Percentiles rank a stretch among this genome's conserved stretches.
Evolutionary conservation across 305 asterid species (phyloP).

Genomic region (Solanum chacoense): DNA sequence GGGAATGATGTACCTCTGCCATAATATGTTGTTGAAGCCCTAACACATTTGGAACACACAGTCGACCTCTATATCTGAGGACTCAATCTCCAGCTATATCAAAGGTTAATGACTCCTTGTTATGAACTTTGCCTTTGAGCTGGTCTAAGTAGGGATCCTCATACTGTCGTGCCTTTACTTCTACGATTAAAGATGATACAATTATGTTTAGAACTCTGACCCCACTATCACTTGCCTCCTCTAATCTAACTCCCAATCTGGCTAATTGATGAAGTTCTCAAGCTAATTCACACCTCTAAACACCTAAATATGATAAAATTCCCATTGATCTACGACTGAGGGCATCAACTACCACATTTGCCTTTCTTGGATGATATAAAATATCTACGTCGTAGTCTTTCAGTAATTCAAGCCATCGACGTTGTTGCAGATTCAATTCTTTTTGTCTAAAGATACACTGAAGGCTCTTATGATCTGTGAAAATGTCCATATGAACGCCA

Average conservation of each 20-base stretch:
- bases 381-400: neutral
- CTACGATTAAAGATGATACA: too few relatives aligned
- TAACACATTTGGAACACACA: neutral
- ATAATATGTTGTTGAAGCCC: neutral
- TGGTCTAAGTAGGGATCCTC: too few relatives aligned
- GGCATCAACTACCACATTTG: neutral
- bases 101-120: neutral
- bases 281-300: too few relatives aligned
- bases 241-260: too few relatives aligned
- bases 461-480: neutral
- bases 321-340: too few relatives aligned
- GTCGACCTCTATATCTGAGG: neutral
- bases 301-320: too few relatives aligned
- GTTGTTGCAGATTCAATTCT: too few relatives aligned
- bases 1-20: neutral
- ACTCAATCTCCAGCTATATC: neutral
- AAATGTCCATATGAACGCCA: neutral
- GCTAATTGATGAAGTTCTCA: too few relatives aligned
- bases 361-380: neutral
- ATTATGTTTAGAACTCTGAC: too few relatives aligned
- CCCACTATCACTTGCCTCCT: too few relatives aligned
- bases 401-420: neutral
- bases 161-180: too few relatives aligned
- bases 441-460: neutral
- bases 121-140: neutral